These are phyloP conservation scores for Dioscorea dumetorum DNA, from an alignment of 106 monocot species.

Conservation along the genomic window DNA sequence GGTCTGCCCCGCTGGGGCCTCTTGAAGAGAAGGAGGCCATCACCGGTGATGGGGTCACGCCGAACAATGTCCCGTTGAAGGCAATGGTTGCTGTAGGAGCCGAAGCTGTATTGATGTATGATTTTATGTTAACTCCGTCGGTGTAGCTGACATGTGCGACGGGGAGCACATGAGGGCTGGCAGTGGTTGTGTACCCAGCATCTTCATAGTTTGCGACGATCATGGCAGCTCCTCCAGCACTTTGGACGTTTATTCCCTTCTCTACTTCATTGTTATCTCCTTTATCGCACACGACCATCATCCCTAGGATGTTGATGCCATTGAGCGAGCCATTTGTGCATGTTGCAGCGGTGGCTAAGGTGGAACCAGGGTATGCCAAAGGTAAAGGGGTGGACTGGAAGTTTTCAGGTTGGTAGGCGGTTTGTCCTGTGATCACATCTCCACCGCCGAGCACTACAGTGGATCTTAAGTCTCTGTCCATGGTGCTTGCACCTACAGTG, in stretches of 20 bases:
- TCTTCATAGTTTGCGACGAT: not conserved
- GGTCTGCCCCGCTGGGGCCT: too few relatives aligned
- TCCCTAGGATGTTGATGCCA: conserved; percentile 12
- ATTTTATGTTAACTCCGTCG: conserved; percentile 7
- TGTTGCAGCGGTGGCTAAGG: not conserved
- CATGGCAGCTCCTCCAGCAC: conserved; percentile 40
- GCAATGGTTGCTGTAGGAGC: not conserved
- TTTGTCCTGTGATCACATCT: not conserved
- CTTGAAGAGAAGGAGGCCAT: not conserved
- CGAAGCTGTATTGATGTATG: conserved; percentile 1
- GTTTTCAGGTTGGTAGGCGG: not conserved
- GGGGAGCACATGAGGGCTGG: conserved; percentile 19
- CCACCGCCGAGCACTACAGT: conserved; percentile 5
- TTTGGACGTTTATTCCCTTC: conserved; percentile 22
- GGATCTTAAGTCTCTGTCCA: not conserved
- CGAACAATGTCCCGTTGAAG: not conserved
- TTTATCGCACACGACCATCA: conserved; percentile 25
- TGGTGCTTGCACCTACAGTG: conserved; percentile 7
- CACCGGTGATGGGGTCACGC: not conserved
- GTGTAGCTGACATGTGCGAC: conserved; percentile 11
- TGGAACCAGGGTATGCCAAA: not conserved
- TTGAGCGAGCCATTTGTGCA: not conserved
- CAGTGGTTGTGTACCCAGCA: not conserved
- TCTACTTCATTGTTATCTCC: not conserved
- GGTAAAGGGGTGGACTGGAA: not conserved